These are phyloP conservation scores for Laburnicola sp. DNA, from an alignment of 2,329 filamentous ascomycete species.

Conservation along the genomic window DNA sequence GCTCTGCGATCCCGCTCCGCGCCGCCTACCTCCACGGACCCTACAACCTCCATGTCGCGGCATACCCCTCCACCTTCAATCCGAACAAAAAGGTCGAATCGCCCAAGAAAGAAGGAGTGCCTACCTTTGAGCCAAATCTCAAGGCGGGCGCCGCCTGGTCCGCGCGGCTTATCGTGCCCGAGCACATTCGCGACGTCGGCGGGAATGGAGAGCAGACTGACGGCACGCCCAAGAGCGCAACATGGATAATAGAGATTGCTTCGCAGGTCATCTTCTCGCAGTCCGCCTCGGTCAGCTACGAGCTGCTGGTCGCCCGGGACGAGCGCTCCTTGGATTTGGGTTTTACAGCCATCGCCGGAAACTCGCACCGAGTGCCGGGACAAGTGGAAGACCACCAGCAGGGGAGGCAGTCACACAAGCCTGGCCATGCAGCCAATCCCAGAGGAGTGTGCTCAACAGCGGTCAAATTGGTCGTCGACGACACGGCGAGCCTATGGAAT, in stretches of 20 bases:
- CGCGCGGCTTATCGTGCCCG: constrained; percentile 77
- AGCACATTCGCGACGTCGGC: constrained; percentile 70
- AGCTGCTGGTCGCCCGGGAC: constrained; percentile 83
- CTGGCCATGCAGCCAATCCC: constrained; percentile 62
- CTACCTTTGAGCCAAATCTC: constrained; percentile 93
- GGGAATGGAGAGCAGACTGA: constrained; percentile 45
- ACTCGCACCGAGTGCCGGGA: constrained; percentile 57
- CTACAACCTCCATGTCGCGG: constrained; percentile 84
- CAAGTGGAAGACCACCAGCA: constrained; percentile 77
- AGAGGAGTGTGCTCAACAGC: constrained; percentile 85
- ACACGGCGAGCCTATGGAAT: constrained; percentile 89
- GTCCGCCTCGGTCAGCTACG: constrained; percentile 84
- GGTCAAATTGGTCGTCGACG: constrained; percentile 76
- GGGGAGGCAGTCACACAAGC: constrained; percentile 56
- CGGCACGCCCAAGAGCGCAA: constrained; percentile 60
- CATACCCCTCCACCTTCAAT: constrained; percentile 81
- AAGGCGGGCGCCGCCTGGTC: constrained; percentile 91
- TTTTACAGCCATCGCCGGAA: constrained; percentile 59
- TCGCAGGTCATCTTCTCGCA: constrained; percentile 94
- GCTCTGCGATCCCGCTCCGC: constrained; percentile 83
- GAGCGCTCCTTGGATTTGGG: constrained; percentile 76
- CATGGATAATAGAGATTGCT: constrained; percentile 88
- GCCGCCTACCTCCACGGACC: constrained; percentile 96
- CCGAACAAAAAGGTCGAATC: constrained; percentile 77
- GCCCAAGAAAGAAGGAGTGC: constrained; percentile 71